Percentiles rank a stretch among this genome's conserved stretches.
Conservation (phyloP, 257 asterid species). For the Solanum arcanum region DNA sequence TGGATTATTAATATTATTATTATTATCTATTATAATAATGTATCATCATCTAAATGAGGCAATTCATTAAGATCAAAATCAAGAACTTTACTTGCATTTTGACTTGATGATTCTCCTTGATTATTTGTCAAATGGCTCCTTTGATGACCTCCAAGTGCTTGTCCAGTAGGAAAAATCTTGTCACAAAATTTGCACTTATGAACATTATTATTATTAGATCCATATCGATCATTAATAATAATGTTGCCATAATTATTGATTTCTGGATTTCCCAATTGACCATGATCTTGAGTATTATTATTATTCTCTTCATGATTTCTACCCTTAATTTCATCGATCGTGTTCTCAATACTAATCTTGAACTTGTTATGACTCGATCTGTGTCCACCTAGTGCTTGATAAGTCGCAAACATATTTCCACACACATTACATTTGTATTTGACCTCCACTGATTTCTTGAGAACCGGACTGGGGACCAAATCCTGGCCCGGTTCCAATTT, state of each 20-base stretch:
- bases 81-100: neutral
- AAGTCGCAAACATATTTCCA: slow-evolving; percentile 5
- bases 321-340: neutral
- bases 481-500: neutral
- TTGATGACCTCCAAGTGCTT: slow-evolving; percentile 35
- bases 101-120: neutral
- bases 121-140: slow-evolving; percentile 8
- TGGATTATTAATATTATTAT: neutral
- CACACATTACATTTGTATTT: slow-evolving; percentile 21
- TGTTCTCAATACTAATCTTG: slow-evolving; percentile 12
- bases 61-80: slow-evolving; percentile 20
- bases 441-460: neutral
- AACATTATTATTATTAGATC: neutral
- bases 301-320: too few relatives aligned
- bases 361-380: slow-evolving; percentile 45
- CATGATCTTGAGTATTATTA: neutral
- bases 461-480: neutral
- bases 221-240: neutral
- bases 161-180: slow-evolving; percentile 11
- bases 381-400: slow-evolving; percentile 59
- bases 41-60: slow-evolving; percentile 1
- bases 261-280: neutral
- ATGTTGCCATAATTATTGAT: neutral
- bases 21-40: neutral
- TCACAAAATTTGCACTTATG: slow-evolving; percentile 11